Evolutionary conservation across 352 stramenopile species (phyloP).

Genomic region (Globisporangium radiosum): DNA sequence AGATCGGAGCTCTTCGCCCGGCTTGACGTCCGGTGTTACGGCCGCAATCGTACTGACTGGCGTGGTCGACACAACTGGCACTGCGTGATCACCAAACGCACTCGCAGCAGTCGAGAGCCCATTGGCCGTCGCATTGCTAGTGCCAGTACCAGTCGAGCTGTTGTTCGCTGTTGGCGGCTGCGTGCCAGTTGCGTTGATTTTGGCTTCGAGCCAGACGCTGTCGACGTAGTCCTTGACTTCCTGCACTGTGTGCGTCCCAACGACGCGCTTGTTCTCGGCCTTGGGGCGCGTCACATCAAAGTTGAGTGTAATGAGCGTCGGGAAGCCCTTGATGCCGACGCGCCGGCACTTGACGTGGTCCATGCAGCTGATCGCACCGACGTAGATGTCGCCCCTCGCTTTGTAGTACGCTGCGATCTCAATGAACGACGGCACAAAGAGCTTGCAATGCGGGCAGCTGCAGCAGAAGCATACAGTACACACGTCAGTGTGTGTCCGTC

Average conservation of each 20-base stretch:
- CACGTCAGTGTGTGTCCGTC: slow-evolving; percentile 8
- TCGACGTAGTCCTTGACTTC: slow-evolving; percentile 73
- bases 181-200: slow-evolving; percentile 64
- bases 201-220: slow-evolving; percentile 46
- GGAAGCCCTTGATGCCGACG: slow-evolving; percentile 75
- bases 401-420: slow-evolving; percentile 74
- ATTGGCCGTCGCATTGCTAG: too few species aligned
- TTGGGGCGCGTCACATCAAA: slow-evolving; percentile 68
- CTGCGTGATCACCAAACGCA: too few species aligned
- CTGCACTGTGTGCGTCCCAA: slow-evolving; percentile 72
- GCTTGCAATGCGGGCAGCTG: slow-evolving; percentile 78
- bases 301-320: slow-evolving; percentile 70
- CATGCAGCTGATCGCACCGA: slow-evolving; percentile 81
- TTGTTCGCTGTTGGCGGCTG: slow-evolving; percentile 26
- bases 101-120: too few species aligned
- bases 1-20: slow-evolving; percentile 30
- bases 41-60: neutral
- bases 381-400: slow-evolving; percentile 49
- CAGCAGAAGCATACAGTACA: slow-evolving; percentile 12
- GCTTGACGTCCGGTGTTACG: slow-evolving; percentile 11
- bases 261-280: slow-evolving; percentile 63
- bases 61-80: too few species aligned
- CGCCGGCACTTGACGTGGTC: slow-evolving; percentile 80
- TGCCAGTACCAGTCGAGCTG: neutral
- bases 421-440: slow-evolving; percentile 60